phyloP scores from a whole-genome alignment of 192 early-diverging fungal genomes.

The Martensiomyces pterosporus region DNA sequence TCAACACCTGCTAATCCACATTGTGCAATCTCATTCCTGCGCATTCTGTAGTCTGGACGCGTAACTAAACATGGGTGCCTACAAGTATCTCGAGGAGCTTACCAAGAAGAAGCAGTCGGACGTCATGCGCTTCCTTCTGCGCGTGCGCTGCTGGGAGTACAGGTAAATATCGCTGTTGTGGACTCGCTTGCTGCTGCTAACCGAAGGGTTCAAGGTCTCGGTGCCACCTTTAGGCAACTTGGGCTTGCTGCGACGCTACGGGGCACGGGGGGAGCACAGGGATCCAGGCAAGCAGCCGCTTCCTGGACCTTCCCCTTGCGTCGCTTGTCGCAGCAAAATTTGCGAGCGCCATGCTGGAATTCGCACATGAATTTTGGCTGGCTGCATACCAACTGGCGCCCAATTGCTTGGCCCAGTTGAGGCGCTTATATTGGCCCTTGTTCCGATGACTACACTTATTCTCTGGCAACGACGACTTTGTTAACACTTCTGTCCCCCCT shows the following conservation, averaged over 20 bases:
- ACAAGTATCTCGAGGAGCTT: conserved; percentile 93
- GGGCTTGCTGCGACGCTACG: conserved; percentile 43
- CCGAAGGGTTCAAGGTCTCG: conserved; percentile 28
- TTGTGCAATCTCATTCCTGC: too few species aligned
- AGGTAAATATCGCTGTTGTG: conserved; percentile 52
- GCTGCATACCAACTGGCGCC: conserved; percentile 48
- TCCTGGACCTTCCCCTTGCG: neutral
- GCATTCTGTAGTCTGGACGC: too few species aligned
- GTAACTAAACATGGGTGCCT: conserved; percentile 59
- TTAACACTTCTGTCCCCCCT: conserved; percentile 17
- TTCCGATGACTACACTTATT: conserved; percentile 39
- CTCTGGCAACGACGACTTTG: conserved; percentile 38
- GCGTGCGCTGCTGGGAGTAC: conserved; percentile 98
- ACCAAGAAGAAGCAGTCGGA: conserved; percentile 99
- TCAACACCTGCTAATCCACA: too few species aligned
- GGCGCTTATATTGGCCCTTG: conserved; percentile 52
- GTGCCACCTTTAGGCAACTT: conserved; percentile 51
- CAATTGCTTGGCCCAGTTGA: conserved; percentile 38
- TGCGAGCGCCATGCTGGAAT: too few species aligned
- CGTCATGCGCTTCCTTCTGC: conserved; percentile 97
- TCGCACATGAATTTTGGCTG: too few species aligned
- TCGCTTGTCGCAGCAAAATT: conserved; percentile 25
- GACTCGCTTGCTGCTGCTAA: neutral
- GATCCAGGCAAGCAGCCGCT: too few species aligned
- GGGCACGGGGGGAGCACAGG: too few species aligned